phyloP scores from a whole-genome alignment of 768 basidiomycete species.

The Rhizopogon sp. region DNA sequence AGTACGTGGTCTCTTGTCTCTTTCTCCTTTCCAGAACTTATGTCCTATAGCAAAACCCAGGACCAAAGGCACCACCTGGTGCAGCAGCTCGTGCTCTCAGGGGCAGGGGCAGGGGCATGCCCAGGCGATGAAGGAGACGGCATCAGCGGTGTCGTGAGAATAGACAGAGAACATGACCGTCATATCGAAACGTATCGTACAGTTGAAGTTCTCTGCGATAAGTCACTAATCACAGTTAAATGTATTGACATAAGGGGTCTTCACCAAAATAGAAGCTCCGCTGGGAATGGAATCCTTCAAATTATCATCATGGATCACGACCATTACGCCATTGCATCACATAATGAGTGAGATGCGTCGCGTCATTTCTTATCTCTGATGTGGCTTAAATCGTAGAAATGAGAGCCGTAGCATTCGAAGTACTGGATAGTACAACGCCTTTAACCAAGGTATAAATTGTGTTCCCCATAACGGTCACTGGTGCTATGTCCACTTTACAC shows the following conservation, averaged over 20 bases:
- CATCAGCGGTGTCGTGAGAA: slow-evolving; percentile 8
- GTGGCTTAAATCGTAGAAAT: too few relatives aligned
- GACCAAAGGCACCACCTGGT: slow-evolving; percentile 92
- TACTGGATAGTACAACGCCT: neutral
- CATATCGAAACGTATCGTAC: slow-evolving; percentile 14
- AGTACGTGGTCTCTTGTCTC: slow-evolving; percentile 41
- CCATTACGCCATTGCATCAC: slow-evolving; percentile 20
- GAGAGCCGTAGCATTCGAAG: too few relatives aligned
- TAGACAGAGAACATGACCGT: slow-evolving; percentile 3
- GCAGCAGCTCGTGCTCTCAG: slow-evolving; percentile 80
- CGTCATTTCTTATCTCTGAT: slow-evolving; percentile 12
- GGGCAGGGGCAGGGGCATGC: slow-evolving; percentile 82
- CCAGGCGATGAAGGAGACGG: slow-evolving; percentile 48
- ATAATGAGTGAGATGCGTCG: neutral
- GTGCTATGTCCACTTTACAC: slow-evolving; percentile 1
- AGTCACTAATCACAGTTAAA: slow-evolving; percentile 3
- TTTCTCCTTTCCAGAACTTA: slow-evolving; percentile 6
- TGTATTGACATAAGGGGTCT: neutral
- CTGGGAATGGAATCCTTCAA: neutral
- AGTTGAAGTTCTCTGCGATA: slow-evolving; percentile 12
- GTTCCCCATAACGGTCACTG: neutral
- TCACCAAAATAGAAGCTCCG: neutral
- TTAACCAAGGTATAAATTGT: neutral
- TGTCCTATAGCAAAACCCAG: slow-evolving; percentile 57
- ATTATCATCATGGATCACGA: too few relatives aligned